Evolutionary conservation across 495 filamentous ascomycete genomes (phyloP), one percentile per base, ranked within the genome.

Genomic region (Haplographium delicatum): DNA sequence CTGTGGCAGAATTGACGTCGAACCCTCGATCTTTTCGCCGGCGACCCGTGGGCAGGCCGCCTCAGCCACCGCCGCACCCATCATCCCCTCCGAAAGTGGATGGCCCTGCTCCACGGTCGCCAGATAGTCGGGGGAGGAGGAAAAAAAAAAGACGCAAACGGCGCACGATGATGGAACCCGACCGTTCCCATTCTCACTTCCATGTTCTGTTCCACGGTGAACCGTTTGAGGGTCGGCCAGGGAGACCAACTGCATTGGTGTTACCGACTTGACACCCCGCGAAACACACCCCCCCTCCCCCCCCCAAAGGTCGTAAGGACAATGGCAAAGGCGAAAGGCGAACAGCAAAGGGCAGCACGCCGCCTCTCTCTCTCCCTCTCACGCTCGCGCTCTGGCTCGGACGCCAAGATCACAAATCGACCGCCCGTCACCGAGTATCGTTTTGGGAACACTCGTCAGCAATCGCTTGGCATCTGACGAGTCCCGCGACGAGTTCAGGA

Each of bases 51-150:
- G 11, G 35, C 10, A 31, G 11, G 11, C 19, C 1, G n/a, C 40
- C 46, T 49, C 35, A 50, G 47, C 47, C 47, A 50, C 47, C 47
- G 37, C 47, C 23, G 1, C 37, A 38, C 9, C 28, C 31, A 34
- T 47, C 44, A 40, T n/a, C n/a, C n/a, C n/a, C n/a, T n/a, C n/a
- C n/a, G n/a, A n/a, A n/a, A n/a, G n/a, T n/a, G n/a, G n/a, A n/a
- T n/a, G n/a, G n/a, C n/a, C 10, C 39, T 50, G 47, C 47, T 38
- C 43, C 47, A 41, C 7, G 5, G n/a, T 19, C 38, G 3, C 8
- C n/a, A 42, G 16, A 7, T 3, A 19, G 11, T 20, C 5, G 20
- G n/a, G n/a, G n/a, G n/a, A n/a, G n/a, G n/a, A n/a, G n/a, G n/a
- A n/a, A n/a, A n/a, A n/a, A n/a, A n/a, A n/a, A n/a, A n/a, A n/a